Percentiles rank a stretch among this genome's conserved stretches.
phyloP scores from a whole-genome alignment of 768 basidiomycete species.

The Pisolithus sp. region DNA sequence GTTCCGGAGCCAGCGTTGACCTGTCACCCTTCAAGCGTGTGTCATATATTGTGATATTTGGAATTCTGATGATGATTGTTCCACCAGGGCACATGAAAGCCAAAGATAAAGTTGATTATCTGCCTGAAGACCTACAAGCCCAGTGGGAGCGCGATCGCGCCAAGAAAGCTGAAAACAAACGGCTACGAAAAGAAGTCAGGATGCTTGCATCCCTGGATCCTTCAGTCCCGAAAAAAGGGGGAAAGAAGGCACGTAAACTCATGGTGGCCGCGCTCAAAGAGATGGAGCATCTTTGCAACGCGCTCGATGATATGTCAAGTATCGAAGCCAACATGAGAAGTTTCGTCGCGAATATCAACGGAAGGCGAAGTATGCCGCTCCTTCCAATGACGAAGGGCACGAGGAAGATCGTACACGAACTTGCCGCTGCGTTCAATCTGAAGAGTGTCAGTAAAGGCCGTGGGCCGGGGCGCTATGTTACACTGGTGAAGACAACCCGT shows the following conservation, averaged over 20 bases:
- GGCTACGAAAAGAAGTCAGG: slow-evolving; percentile 49
- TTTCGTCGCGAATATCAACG: slow-evolving; percentile 57
- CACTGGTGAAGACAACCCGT: slow-evolving; percentile 59
- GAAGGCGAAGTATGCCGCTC: slow-evolving; percentile 50
- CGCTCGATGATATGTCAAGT: slow-evolving; percentile 58
- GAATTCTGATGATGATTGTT: neutral
- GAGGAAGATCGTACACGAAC: slow-evolving; percentile 69
- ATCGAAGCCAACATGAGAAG: slow-evolving; percentile 63
- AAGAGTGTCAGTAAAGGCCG: slow-evolving; percentile 72
- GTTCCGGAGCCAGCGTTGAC: neutral
- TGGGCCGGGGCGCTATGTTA: slow-evolving; percentile 68
- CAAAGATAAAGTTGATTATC: slow-evolving; percentile 11
- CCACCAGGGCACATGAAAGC: slow-evolving; percentile 4
- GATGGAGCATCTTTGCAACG: slow-evolving; percentile 39
- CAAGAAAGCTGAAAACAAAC: slow-evolving; percentile 76
- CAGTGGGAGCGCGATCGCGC: slow-evolving; percentile 80
- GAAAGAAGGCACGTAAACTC: slow-evolving; percentile 66
- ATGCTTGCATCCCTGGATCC: slow-evolving; percentile 58
- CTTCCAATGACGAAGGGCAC: slow-evolving; percentile 74
- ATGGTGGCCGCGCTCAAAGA: slow-evolving; percentile 47
- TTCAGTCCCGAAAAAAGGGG: slow-evolving; percentile 51
- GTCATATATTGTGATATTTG: neutral
- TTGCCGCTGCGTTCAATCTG: slow-evolving; percentile 73
- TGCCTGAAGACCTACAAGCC: slow-evolving; percentile 52
- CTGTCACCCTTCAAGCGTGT: neutral